Evolutionary conservation across 2,329 filamentous ascomycete genomes (phyloP).

Genomic region (Calonectria montana): DNA sequence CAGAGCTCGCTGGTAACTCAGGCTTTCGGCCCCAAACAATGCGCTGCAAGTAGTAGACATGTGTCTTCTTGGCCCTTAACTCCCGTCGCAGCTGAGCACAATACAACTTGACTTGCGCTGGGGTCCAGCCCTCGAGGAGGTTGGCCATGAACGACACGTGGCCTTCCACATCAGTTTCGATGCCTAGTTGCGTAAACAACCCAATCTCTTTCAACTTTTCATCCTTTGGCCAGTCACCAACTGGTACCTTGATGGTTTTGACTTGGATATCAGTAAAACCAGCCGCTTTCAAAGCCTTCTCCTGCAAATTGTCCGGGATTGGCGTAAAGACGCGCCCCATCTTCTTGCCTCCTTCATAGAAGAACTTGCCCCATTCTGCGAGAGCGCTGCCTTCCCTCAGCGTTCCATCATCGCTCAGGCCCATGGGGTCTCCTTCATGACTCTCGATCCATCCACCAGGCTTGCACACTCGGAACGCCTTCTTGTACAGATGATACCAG

Average conservation of each 20-base stretch:
- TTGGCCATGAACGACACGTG: conserved; percentile 41
- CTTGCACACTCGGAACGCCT: conserved; percentile 62
- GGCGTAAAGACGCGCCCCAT: conserved; percentile 41
- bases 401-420: conserved; percentile 43
- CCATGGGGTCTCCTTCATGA: conserved; percentile 37
- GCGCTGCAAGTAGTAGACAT: conserved; percentile 39
- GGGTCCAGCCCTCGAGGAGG: conserved; percentile 48
- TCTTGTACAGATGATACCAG: conserved; percentile 64
- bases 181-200: conserved; percentile 41
- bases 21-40: conserved; percentile 34
- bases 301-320: conserved; percentile 10
- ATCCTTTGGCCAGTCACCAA: conserved; percentile 25
- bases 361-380: conserved; percentile 36
- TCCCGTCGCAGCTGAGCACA: conserved; percentile 46
- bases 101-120: conserved; percentile 46
- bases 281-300: conserved; percentile 19
- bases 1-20: not conserved
- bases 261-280: conserved; percentile 20
- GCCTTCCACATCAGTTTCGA: conserved; percentile 49
- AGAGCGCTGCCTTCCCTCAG: conserved; percentile 39
- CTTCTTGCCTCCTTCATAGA: conserved; percentile 41
- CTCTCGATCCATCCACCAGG: conserved; percentile 61
- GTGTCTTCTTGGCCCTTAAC: conserved; percentile 33
- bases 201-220: conserved; percentile 19
- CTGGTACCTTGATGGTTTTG: conserved; percentile 17